Conservation (phyloP, 306 rosid genomes). For the Acmispon strigosus region DNA sequence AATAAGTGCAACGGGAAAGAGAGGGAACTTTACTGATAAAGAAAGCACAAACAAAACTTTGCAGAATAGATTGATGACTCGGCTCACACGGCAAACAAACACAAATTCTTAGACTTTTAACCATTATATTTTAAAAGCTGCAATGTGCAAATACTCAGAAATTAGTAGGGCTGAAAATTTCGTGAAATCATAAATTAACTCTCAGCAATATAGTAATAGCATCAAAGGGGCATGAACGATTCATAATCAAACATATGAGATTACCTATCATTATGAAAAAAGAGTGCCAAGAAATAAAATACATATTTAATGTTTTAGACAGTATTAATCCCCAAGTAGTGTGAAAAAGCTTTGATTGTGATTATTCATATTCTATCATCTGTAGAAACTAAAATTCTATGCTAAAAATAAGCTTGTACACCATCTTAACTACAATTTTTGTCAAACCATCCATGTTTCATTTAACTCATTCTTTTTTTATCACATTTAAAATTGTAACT, state of each 20-base stretch:
- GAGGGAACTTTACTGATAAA: neutral
- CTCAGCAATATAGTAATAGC: slow-evolving; percentile 11
- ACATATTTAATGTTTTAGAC: no score
- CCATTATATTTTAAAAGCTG: slow-evolving; percentile 1
- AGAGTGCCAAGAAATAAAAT: neutral
- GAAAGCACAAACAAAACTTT: neutral
- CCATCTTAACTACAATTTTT: neutral
- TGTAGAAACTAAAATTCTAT: neutral
- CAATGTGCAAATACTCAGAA: neutral
- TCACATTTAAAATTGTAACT: neutral
- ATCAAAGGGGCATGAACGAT: neutral
- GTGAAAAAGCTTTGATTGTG: neutral
- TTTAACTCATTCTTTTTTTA: neutral
- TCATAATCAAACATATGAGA: neutral
- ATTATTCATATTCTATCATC: neutral
- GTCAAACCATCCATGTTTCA: neutral
- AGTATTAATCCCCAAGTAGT: no score
- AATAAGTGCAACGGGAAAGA: slow-evolving; percentile 15
- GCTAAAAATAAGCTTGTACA: neutral
- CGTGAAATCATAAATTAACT: neutral
- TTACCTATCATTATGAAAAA: neutral
- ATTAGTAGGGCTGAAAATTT: neutral
- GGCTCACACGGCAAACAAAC: neutral
- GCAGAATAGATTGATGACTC: neutral
- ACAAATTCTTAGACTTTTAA: neutral